Base-by-base conservation (phyloP, 768 basidiomycete genomes). In the Fomitopsis serialis region DNA sequence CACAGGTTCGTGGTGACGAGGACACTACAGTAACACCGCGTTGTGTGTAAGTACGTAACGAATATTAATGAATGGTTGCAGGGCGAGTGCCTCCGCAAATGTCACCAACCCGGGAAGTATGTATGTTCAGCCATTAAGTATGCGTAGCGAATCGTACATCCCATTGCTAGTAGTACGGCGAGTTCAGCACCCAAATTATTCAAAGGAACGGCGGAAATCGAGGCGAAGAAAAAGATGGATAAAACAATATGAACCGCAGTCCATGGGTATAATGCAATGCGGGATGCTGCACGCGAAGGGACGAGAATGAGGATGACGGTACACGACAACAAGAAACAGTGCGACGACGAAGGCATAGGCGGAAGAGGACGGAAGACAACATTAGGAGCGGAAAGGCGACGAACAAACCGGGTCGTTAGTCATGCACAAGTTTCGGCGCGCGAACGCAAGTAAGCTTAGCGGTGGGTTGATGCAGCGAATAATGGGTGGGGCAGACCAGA, bases 311-410 rank as follows among this genome's bases (percentile, higher is more conserved):
- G 17, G 24, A 48, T 59, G 48, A 10, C 42, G 34, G 59, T 60
- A 60, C 59, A 60, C 43, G 54, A 56, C 42, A 55, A 52, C 54
- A 57, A 50, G 36, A n/a, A n/a, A 37, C 45, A 46, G 52, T 35
- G 35, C 12, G 35, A 32, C 45, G 34, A 52, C 13, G 42, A n/a
- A n/a, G n/a, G n/a, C n/a, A n/a, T 35, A 53, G 24, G 40, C 54
- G 54, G 51, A 51, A 49, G 24, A 27, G 45, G 36, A 45, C 29
- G 27, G 50, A 34, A 45, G 42, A n/a, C 4, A 17, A 21, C 32
- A 17, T 10, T 17, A 37, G 29, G 29, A 32, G 29, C 29, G 35
- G 23, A 45, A 34, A 45, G 46, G 9, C 4, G 23, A 21, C 29
- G 22, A 13, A 23, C 21, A 36, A 37, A 51, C 44, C 48, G 25